Percentiles rank a stretch among this genome's conserved stretches.
Evolutionary conservation across 2,329 filamentous ascomycete genomes (phyloP).

Genomic region (Septoria petroselini): DNA sequence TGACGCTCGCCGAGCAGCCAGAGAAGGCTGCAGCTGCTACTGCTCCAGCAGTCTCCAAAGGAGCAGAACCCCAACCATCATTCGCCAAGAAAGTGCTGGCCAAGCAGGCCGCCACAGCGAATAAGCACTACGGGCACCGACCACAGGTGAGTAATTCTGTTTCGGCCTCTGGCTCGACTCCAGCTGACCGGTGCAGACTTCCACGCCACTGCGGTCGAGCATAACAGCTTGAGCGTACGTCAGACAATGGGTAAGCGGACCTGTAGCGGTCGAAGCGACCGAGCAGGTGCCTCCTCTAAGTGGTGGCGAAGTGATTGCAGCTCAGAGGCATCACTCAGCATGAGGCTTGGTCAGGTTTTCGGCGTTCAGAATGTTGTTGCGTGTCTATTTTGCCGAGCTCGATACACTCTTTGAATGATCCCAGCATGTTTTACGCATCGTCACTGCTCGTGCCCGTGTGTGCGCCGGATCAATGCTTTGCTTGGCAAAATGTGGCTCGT

Average conservation of each 20-base stretch:
- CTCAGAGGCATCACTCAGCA: neutral
- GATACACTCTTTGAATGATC: slow-evolving; percentile 15
- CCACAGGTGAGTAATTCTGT: slow-evolving; percentile 26
- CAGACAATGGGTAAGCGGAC: neutral
- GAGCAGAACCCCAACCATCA: slow-evolving; percentile 19
- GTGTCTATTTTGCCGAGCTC: slow-evolving; percentile 17
- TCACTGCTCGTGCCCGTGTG: neutral
- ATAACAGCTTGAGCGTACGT: slow-evolving; percentile 19
- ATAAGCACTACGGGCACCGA: slow-evolving; percentile 27
- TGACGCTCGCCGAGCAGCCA: slow-evolving; percentile 50
- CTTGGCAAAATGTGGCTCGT: no score
- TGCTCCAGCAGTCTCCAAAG: slow-evolving; percentile 29
- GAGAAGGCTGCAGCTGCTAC: slow-evolving; percentile 32
- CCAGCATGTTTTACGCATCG: no score
- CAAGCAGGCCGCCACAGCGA: slow-evolving; percentile 19
- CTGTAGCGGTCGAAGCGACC: neutral
- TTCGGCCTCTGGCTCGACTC: neutral
- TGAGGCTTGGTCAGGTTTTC: slow-evolving; percentile 9
- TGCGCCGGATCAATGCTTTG: no score
- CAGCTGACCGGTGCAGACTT: slow-evolving; percentile 24
- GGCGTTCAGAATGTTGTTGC: slow-evolving; percentile 2
- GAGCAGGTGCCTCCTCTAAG: neutral
- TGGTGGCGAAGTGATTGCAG: neutral
- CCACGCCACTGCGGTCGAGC: slow-evolving; percentile 31
- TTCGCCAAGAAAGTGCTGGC: slow-evolving; percentile 26